These are phyloP conservation scores for Aspergillus viridinutans DNA, from an alignment of 2,329 filamentous ascomycete genomes.

Conservation along the genomic window DNA sequence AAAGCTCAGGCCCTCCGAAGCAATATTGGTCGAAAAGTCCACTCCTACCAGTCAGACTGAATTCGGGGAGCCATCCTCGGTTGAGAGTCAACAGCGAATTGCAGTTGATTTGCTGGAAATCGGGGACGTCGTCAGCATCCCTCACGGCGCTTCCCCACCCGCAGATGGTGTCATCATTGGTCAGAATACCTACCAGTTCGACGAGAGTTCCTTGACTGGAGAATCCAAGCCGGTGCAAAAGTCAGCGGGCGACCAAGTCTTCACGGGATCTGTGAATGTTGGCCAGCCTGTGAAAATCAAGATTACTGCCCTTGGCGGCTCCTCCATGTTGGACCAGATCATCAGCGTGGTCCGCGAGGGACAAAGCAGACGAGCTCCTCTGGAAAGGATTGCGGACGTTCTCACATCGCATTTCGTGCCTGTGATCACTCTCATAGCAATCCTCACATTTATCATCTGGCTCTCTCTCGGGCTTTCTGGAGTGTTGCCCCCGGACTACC, in stretches of 20 bases:
- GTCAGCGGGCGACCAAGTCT: slow-evolving; percentile 39
- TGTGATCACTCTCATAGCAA: slow-evolving; percentile 45
- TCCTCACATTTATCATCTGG: slow-evolving; percentile 47
- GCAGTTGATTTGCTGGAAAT: slow-evolving; percentile 67
- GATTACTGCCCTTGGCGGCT: slow-evolving; percentile 43
- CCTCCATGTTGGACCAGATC: slow-evolving; percentile 49
- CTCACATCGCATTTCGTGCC: slow-evolving; percentile 49
- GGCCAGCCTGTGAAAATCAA: slow-evolving; percentile 43
- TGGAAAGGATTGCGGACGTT: slow-evolving; percentile 46
- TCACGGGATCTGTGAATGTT: slow-evolving; percentile 46
- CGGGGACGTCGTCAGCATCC: slow-evolving; percentile 69
- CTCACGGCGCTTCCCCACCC: slow-evolving; percentile 76
- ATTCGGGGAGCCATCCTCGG: not conserved
- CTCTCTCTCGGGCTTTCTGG: slow-evolving; percentile 43
- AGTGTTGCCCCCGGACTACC: slow-evolving; percentile 46
- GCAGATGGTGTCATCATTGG: slow-evolving; percentile 66
- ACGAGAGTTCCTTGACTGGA: slow-evolving; percentile 81
- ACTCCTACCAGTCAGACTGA: not conserved
- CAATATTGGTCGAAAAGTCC: slow-evolving; percentile 55
- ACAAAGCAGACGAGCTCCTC: slow-evolving; percentile 46
- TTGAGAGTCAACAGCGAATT: slow-evolving; percentile 42
- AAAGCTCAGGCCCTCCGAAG: slow-evolving; percentile 72
- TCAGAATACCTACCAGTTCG: slow-evolving; percentile 63
- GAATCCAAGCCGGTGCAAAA: slow-evolving; percentile 47
- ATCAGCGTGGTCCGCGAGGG: slow-evolving; percentile 48